phyloP scores from a whole-genome alignment of 2,329 filamentous ascomycete species.

The Arthrobotrys pseudoclavata region DNA sequence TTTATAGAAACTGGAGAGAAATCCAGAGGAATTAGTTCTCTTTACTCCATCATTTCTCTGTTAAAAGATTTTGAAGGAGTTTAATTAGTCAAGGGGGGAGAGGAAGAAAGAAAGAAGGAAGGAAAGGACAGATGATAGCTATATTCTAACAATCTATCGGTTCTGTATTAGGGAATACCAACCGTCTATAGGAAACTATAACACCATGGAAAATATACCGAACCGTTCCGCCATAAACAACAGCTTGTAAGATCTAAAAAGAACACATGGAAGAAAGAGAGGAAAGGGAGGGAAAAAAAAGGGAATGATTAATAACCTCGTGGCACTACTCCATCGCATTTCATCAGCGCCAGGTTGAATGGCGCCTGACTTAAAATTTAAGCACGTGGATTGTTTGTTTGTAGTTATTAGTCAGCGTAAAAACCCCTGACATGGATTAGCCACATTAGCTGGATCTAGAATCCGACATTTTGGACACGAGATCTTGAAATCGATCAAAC shows the following conservation, averaged over 20 bases:
- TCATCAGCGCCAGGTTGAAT: neutral
- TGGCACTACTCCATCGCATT: neutral
- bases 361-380: neutral
- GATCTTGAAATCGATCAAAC: too few relatives aligned
- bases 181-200: constrained; percentile 23
- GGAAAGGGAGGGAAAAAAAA: neutral
- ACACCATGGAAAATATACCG: neutral
- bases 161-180: constrained; percentile 7
- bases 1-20: neutral
- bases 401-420: neutral
- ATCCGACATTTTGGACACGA: neutral
- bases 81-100: neutral
- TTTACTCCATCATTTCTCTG: neutral
- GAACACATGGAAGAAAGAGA: neutral
- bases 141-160: neutral
- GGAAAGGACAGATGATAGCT: neutral
- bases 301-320: neutral
- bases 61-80: neutral
- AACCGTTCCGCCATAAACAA: neutral
- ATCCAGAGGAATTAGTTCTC: neutral
- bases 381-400: neutral
- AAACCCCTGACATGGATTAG: neutral
- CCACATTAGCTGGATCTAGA: neutral
- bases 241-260: neutral
- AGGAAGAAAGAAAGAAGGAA: neutral